These are phyloP conservation scores for Lagenaria siceraria DNA, from an alignment of 306 rosid species.

Conservation along the genomic window DNA sequence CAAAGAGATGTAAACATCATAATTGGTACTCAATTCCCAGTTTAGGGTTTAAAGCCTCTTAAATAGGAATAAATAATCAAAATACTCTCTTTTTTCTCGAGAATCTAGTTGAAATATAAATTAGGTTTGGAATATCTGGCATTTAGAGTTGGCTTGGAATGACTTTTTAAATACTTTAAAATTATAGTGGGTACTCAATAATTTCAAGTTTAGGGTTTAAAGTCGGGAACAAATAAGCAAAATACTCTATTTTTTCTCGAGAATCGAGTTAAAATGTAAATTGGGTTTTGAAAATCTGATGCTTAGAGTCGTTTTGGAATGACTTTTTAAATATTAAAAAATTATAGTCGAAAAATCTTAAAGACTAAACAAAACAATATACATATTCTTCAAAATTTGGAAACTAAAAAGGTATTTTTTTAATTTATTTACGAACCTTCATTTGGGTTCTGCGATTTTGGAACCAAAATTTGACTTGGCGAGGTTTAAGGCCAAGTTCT, in stretches of 20 bases:
- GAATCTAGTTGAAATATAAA: background rate
- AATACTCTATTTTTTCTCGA: background rate
- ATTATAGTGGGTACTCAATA: background rate
- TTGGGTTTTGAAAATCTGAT: background rate
- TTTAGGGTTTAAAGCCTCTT: background rate
- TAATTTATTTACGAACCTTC: conserved; percentile 41
- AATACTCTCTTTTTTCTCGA: background rate
- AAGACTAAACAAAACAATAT: no score
- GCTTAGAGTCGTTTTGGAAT: background rate
- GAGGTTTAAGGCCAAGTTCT: conserved; percentile 74
- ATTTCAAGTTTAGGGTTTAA: background rate
- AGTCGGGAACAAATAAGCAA: background rate
- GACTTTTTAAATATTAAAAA: background rate
- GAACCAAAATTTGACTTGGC: conserved; percentile 98
- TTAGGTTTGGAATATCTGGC: background rate
- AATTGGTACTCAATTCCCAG: conserved; percentile 2
- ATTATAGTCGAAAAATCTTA: no score
- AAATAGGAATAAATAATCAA: background rate
- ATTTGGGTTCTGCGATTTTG: conserved; percentile 94
- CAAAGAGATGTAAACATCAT: background rate
- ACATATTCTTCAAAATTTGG: no score
- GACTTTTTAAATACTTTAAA: background rate
- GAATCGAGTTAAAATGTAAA: background rate
- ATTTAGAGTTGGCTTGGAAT: background rate
- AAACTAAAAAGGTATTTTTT: no score